These are phyloP conservation scores for Wickerhamiella galacta DNA, from an alignment of 805 yeast genomes.

Conservation along the genomic window DNA sequence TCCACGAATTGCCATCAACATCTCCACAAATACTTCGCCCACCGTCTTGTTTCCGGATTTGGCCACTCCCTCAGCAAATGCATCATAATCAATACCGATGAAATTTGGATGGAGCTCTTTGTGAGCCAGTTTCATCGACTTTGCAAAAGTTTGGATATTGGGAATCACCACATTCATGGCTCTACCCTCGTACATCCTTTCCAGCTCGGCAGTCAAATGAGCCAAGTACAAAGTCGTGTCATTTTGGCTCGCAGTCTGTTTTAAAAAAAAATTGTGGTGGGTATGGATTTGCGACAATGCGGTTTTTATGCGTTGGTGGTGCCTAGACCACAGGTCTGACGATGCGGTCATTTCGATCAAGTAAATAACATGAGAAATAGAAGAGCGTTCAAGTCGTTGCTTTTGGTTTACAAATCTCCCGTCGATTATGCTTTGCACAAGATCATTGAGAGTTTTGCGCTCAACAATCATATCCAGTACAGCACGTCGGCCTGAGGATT, in stretches of 20 bases:
- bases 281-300: constrained; percentile 56
- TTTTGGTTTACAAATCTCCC: constrained; percentile 86
- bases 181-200: constrained; percentile 24
- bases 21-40: constrained; percentile 53
- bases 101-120: constrained; percentile 17
- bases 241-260: constrained; percentile 53
- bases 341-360: constrained; percentile 49
- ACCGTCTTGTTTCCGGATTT: constrained; percentile 58
- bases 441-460: constrained; percentile 76
- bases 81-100: constrained; percentile 23
- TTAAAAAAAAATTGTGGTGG: constrained; percentile 47
- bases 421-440: constrained; percentile 66
- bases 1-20: constrained; percentile 70
- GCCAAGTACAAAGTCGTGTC: constrained; percentile 51
- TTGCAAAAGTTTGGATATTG: constrained; percentile 34
- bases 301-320: constrained; percentile 48
- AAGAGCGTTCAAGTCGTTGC: constrained; percentile 50
- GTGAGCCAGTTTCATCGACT: constrained; percentile 25
- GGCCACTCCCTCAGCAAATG: constrained; percentile 51
- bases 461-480: constrained; percentile 75
- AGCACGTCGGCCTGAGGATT: constrained; percentile 38
- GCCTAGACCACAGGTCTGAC: constrained; percentile 16
- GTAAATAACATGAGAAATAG: constrained; percentile 51
- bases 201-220: constrained; percentile 31
- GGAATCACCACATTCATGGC: constrained; percentile 27